Evolutionary conservation across 345 rosid species (phyloP).

Genomic region (Eucalyptus guilfoylei): DNA sequence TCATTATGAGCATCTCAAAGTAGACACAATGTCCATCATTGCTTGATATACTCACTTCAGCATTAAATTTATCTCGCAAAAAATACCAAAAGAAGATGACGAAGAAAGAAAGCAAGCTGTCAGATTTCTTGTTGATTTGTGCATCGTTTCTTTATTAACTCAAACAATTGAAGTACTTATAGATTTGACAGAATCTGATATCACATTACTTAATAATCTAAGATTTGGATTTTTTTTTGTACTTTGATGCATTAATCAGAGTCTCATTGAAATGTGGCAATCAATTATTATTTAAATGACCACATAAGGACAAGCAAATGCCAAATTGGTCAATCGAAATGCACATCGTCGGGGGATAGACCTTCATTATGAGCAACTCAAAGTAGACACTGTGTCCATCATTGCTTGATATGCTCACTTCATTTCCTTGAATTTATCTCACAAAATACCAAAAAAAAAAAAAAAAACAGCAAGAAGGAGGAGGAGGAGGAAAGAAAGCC

Average conservation of each 20-base stretch:
- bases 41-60: no score
- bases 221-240: no score
- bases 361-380: not conserved
- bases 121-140: not conserved
- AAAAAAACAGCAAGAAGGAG: no score
- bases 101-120: no score
- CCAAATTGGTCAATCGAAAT: not conserved
- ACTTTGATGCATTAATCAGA: not conserved
- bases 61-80: no score
- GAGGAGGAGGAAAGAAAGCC: no score
- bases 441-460: not conserved
- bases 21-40: not conserved
- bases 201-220: not conserved
- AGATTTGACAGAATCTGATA: not conserved
- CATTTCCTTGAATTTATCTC: not conserved
- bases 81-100: not conserved
- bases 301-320: not conserved
- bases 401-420: not conserved
- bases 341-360: not conserved
- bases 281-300: not conserved
- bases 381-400: not conserved
- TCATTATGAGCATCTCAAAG: not conserved
- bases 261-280: not conserved
- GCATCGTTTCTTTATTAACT: not conserved
- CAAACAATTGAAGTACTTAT: not conserved